Conservation (phyloP, 371 early-diverging fungal genomes). For the Zopfochytrium polystomum region DNA sequence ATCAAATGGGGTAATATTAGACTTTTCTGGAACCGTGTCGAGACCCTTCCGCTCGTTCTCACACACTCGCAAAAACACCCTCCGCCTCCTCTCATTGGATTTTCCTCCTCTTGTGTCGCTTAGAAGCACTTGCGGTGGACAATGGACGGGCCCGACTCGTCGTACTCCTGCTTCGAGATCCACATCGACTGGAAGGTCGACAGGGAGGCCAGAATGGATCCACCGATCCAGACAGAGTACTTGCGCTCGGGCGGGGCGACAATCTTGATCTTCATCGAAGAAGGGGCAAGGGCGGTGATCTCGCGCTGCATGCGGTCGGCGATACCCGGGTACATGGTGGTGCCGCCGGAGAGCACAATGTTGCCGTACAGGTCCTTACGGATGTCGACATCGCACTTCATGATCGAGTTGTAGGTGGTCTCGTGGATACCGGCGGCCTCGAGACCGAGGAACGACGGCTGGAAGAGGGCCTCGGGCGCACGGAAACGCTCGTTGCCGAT, state of each 20-base stretch:
- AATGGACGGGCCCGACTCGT: constrained; percentile 71
- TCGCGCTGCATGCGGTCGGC: constrained; percentile 97
- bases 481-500: constrained; percentile 98
- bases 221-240: constrained; percentile 99
- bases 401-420: constrained; percentile 68
- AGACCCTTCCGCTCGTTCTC: too few species aligned
- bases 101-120: constrained; percentile 11
- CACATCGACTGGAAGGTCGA: constrained; percentile 99
- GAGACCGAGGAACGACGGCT: constrained; percentile 73
- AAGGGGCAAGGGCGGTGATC: constrained; percentile 95
- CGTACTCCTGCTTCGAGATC: constrained; percentile 77
- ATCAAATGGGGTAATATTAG: constrained; percentile 1
- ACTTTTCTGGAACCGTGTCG: neutral
- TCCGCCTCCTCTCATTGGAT: neutral
- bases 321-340: constrained; percentile 90
- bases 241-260: constrained; percentile 99
- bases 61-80: too few species aligned
- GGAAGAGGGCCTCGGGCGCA: constrained; percentile 99
- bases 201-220: constrained; percentile 98
- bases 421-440: constrained; percentile 65
- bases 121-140: constrained; percentile 99
- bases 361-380: too few species aligned
- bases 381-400: too few species aligned
- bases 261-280: constrained; percentile 99
- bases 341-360: constrained; percentile 71